Conservation (phyloP, 192 early-diverging fungal genomes). For the Coemansia sp. region DNA sequence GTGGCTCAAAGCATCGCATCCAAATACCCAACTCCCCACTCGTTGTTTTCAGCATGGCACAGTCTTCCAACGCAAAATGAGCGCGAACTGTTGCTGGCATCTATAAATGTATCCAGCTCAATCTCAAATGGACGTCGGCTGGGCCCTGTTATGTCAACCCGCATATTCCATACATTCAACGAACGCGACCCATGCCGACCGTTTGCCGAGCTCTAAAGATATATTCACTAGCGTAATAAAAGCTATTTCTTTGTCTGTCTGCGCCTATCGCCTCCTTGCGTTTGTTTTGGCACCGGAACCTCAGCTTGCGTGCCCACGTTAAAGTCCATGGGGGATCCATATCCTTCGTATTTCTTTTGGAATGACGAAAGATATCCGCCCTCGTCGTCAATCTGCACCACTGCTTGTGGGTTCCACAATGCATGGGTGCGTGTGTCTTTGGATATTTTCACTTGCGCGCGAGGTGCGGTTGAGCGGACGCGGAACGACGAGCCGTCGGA, state of each 20-base stretch:
- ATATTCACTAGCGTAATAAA: background rate
- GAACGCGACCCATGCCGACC: constrained; percentile 19
- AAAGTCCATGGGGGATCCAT: constrained; percentile 12
- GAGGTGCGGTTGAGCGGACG: constrained; percentile 81
- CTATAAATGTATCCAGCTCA: constrained; percentile 14
- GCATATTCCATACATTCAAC: constrained; percentile 33
- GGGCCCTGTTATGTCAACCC: constrained; percentile 27
- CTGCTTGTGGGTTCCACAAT: constrained; percentile 83
- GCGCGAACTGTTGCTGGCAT: constrained; percentile 26
- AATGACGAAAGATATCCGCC: constrained; percentile 81
- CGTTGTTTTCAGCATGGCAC: constrained; percentile 35
- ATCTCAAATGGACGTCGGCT: constrained; percentile 15
- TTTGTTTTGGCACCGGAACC: background rate
- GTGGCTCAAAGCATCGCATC: constrained; percentile 34
- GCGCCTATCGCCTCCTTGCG: background rate
- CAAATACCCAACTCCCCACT: constrained; percentile 28
- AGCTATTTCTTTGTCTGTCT: background rate
- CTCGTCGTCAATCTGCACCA: constrained; percentile 64
- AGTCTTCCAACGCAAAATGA: background rate
- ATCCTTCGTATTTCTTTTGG: constrained; percentile 72
- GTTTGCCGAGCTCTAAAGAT: background rate
- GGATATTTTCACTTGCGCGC: constrained; percentile 77
- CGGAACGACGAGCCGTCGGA: constrained; percentile 87
- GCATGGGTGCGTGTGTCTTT: constrained; percentile 92
- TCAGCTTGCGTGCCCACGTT: constrained; percentile 5